A percentile compares a stretch with the other conserved stretches of the same genome.
Evolutionary conservation across 2,329 filamentous ascomycete genomes (phyloP).

Genomic region (Penicillium capsulatum): DNA sequence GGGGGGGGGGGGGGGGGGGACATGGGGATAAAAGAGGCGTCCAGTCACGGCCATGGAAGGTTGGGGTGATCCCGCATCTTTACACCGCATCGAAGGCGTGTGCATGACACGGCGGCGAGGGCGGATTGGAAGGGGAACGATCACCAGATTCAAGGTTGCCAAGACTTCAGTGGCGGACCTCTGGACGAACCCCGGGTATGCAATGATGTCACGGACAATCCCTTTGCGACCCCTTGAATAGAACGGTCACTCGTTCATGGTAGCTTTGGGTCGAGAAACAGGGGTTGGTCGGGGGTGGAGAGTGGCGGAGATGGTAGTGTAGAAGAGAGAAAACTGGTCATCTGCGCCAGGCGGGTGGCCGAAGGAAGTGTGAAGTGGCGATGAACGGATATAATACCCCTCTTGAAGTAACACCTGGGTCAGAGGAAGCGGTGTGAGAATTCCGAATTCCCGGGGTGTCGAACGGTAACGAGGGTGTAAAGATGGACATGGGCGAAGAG

Average conservation of each 20-base stretch:
- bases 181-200: slow-evolving; percentile 22
- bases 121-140: no score
- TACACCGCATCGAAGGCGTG: slow-evolving; percentile 1
- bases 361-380: slow-evolving; percentile 12
- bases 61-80: no score
- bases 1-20: slow-evolving; percentile 15
- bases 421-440: no score
- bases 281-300: slow-evolving; percentile 9
- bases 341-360: slow-evolving; percentile 22
- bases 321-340: slow-evolving; percentile 12
- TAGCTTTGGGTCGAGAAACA: no score
- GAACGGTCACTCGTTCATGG: no score
- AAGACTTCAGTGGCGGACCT: slow-evolving; percentile 24
- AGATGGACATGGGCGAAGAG: no score
- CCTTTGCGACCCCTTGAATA: slow-evolving; percentile 13
- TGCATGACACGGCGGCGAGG: background rate
- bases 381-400: slow-evolving; percentile 6
- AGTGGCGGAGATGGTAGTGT: slow-evolving; percentile 2
- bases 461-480: no score
- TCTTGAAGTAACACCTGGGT: no score
- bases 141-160: slow-evolving; percentile 19
- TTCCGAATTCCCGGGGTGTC: no score
- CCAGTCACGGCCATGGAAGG: background rate
- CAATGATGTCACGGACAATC: slow-evolving; percentile 30
- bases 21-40: slow-evolving; percentile 4